Evolutionary conservation across 768 basidiomycete species (phyloP).

Genomic region (Pisolithus tinctorius): DNA sequence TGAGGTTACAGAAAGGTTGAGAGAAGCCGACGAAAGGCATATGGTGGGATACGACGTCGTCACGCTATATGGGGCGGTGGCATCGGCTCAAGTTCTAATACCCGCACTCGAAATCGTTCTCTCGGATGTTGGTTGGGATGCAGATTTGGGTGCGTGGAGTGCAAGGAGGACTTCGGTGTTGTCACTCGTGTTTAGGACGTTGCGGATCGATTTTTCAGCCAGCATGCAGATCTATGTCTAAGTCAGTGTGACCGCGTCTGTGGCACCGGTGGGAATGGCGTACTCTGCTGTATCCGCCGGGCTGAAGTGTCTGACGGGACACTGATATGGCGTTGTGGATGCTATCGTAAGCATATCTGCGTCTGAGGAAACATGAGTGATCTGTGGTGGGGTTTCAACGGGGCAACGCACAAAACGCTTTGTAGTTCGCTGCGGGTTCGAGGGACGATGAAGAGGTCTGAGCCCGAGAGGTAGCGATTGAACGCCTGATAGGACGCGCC

Average conservation of each 20-base stretch:
- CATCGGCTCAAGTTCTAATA: constrained; percentile 20
- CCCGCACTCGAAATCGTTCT: constrained; percentile 10
- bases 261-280: constrained; percentile 13
- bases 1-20: not conserved
- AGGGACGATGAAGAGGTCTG: constrained; percentile 67
- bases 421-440: constrained; percentile 60
- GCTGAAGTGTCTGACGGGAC: constrained; percentile 55
- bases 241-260: not conserved
- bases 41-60: constrained; percentile 2
- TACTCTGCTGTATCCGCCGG: constrained; percentile 49
- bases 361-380: constrained; percentile 32
- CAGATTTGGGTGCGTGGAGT: constrained; percentile 40
- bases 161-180: constrained; percentile 60
- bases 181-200: constrained; percentile 63
- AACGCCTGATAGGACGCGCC: constrained; percentile 80
- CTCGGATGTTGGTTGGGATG: constrained; percentile 10
- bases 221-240: constrained; percentile 56
- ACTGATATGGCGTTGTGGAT: constrained; percentile 77
- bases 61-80: not conserved
- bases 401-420: constrained; percentile 54
- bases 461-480: constrained; percentile 62
- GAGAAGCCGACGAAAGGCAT: constrained; percentile 1
- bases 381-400: not conserved
- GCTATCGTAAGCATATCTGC: constrained; percentile 70
- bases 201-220: constrained; percentile 62